A percentile compares a stretch with the other conserved stretches of the same genome.
phyloP scores from a whole-genome alignment of 495 filamentous ascomycete species.

The Aspergillus nidulans region DNA sequence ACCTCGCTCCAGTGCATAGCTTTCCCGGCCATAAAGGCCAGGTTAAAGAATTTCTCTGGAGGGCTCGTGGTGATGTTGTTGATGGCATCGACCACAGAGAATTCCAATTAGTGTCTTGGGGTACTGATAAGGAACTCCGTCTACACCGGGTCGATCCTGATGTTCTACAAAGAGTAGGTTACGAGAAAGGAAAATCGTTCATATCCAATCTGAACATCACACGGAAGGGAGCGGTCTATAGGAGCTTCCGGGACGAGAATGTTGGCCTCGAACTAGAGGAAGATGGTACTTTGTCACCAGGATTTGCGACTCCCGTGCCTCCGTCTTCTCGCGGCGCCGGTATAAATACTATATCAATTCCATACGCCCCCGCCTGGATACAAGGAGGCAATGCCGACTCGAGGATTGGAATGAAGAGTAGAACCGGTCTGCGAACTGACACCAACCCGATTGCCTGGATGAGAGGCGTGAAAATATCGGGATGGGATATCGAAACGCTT shows the following conservation, averaged over 20 bases:
- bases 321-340: slow-evolving; percentile 34
- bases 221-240: slow-evolving; percentile 78
- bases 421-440: slow-evolving; percentile 50
- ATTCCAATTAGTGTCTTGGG: slow-evolving; percentile 93
- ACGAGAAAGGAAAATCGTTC: slow-evolving; percentile 62
- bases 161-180: slow-evolving; percentile 67
- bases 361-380: slow-evolving; percentile 37
- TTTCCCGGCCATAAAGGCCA: slow-evolving; percentile 82
- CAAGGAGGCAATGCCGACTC: slow-evolving; percentile 46
- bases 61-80: slow-evolving; percentile 66
- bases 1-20: slow-evolving; percentile 56
- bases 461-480: slow-evolving; percentile 79
- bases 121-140: slow-evolving; percentile 75
- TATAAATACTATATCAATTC: slow-evolving; percentile 49
- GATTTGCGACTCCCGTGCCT: slow-evolving; percentile 18
- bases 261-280: slow-evolving; percentile 33
- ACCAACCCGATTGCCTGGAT: slow-evolving; percentile 88
- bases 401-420: slow-evolving; percentile 61
- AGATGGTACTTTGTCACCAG: slow-evolving; percentile 28
- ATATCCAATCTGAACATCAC: slow-evolving; percentile 68
- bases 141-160: slow-evolving; percentile 69
- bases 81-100: slow-evolving; percentile 80
- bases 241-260: slow-evolving; percentile 67
- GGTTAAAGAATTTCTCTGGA: slow-evolving; percentile 93
- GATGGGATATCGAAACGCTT: slow-evolving; percentile 76